A percentile compares a stretch with the other conserved stretches of the same genome.
Evolutionary conservation across 129 eudicot species (phyloP).

Genomic region (Oenanthe sinensis): DNA sequence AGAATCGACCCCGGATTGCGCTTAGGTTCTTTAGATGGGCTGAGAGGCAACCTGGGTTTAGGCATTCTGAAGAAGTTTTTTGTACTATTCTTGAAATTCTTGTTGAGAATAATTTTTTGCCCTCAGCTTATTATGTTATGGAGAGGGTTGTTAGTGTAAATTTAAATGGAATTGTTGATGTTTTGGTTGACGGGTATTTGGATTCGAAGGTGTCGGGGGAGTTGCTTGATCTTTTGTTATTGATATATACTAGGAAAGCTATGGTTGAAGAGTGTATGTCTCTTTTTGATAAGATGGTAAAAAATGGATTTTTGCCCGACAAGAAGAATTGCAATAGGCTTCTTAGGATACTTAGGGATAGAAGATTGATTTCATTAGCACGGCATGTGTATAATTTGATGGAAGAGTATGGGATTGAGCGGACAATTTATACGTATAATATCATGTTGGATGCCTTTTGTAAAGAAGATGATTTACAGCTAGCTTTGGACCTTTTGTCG

Average conservation of each 20-base stretch:
- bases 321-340: constrained; percentile 57
- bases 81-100: constrained; percentile 51
- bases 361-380: constrained; percentile 21
- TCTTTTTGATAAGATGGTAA: constrained; percentile 49
- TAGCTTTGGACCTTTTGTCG: constrained; percentile 27
- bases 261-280: constrained; percentile 37
- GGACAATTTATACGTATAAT: constrained; percentile 47
- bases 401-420: constrained; percentile 36
- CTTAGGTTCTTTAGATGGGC: constrained; percentile 53
- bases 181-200: constrained; percentile 33
- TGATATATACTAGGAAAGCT: constrained; percentile 24
- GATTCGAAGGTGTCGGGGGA: constrained; percentile 21
- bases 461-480: constrained; percentile 41
- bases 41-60: constrained; percentile 34
- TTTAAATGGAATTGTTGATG: constrained; percentile 38
- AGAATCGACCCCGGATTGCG: constrained; percentile 35
- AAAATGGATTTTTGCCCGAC: constrained; percentile 47
- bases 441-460: constrained; percentile 58
- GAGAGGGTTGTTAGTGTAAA: constrained; percentile 35
- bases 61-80: constrained; percentile 25
- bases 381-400: constrained; percentile 39
- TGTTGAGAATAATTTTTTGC: constrained; percentile 28
- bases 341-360: constrained; percentile 52
- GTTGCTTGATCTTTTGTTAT: constrained; percentile 47
- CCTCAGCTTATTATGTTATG: constrained; percentile 35